A percentile compares a stretch with the other conserved stretches of the same genome.
Conservation (phyloP, 768 basidiomycete species). For the Mycena capillaripes region DNA sequence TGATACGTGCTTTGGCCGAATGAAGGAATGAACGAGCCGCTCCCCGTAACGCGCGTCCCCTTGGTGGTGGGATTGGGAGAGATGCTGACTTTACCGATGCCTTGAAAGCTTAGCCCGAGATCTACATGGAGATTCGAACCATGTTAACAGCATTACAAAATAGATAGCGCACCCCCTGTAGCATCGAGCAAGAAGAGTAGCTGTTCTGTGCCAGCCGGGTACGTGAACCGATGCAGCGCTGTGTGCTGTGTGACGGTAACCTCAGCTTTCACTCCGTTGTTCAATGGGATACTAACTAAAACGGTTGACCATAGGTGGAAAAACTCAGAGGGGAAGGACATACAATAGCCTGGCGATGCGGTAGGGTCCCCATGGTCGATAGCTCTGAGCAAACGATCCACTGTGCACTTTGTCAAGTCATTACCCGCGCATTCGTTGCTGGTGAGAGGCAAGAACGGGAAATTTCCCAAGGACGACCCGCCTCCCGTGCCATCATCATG, state of each 20-base stretch:
- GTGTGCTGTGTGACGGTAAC: constrained; percentile 60
- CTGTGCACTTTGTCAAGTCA: constrained; percentile 22
- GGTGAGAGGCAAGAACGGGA: constrained; percentile 28
- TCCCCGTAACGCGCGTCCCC: constrained; percentile 31
- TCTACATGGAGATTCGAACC: background rate
- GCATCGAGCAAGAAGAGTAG: constrained; percentile 35
- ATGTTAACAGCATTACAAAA: background rate
- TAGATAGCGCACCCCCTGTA: constrained; percentile 9
- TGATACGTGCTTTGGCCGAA: constrained; percentile 25
- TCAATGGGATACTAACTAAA: constrained; percentile 42
- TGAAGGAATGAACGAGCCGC: constrained; percentile 20
- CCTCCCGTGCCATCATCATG: constrained; percentile 33
- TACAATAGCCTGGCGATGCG: constrained; percentile 35
- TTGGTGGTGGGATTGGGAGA: background rate
- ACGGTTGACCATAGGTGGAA: background rate
- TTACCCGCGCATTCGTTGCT: constrained; percentile 21
- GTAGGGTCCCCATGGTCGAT: constrained; percentile 24
- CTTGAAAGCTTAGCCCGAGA: constrained; percentile 11
- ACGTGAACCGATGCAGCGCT: constrained; percentile 60
- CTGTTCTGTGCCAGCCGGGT: constrained; percentile 52
- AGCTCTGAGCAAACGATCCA: constrained; percentile 12
- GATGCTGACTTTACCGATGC: constrained; percentile 8
- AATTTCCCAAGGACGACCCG: constrained; percentile 25
- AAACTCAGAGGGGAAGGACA: background rate
- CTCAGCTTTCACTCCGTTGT: constrained; percentile 59